A percentile compares a stretch with the other conserved stretches of the same genome.
Conservation (phyloP, 345 rosid genomes). For the Camelina laxa region DNA sequence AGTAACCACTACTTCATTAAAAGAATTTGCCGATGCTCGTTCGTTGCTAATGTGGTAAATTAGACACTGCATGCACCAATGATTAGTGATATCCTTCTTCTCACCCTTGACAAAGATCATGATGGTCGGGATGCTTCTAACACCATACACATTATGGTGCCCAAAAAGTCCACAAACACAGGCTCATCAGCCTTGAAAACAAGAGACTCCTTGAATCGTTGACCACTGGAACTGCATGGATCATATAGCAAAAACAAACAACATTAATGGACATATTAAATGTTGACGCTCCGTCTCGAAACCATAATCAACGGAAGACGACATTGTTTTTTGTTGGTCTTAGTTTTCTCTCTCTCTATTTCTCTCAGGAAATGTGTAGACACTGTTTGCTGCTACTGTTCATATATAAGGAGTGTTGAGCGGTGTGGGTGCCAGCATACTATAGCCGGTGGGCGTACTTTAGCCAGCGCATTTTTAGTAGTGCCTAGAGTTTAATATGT, state of each 20-base stretch:
- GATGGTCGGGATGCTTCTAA: constrained; percentile 65
- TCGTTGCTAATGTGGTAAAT: constrained; percentile 45
- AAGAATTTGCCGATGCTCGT: constrained; percentile 55
- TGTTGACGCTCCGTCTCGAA: too few species aligned
- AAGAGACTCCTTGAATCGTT: constrained; percentile 56
- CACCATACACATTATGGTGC: constrained; percentile 70
- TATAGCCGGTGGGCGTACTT: too few species aligned
- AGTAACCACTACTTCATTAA: constrained; percentile 30
- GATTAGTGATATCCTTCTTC: constrained; percentile 52
- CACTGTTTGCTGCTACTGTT: too few species aligned
- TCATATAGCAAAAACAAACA: background rate
- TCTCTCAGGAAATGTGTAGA: too few species aligned
- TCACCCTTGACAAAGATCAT: constrained; percentile 61
- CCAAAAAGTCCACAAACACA: constrained; percentile 65
- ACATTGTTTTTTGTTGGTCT: too few species aligned
- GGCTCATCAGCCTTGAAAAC: constrained; percentile 62
- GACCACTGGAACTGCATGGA: constrained; percentile 56
- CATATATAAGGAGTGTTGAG: too few species aligned
- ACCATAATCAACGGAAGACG: too few species aligned
- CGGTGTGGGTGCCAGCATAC: too few species aligned
- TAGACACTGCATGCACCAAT: constrained; percentile 57
- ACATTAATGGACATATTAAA: background rate
- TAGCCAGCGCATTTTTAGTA: too few species aligned
- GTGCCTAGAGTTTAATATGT: too few species aligned
- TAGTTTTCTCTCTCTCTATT: too few species aligned